phyloP scores from a whole-genome alignment of 1,284 basidiomycete genomes.

The Pascua guehoae region DNA sequence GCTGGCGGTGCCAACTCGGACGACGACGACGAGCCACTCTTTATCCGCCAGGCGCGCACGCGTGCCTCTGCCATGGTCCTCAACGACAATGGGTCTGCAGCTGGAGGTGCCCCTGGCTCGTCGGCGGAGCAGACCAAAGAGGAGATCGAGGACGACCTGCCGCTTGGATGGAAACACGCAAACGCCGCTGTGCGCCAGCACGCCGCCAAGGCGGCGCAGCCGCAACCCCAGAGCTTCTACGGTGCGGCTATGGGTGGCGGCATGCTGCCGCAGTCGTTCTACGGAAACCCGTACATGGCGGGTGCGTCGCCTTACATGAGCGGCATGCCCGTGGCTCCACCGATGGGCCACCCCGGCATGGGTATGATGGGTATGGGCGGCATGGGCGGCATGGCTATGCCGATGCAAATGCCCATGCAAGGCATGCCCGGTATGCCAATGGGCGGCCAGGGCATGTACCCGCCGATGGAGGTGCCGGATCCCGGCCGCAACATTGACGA shows the following conservation, averaged over 20 bases:
- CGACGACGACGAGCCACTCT: constrained; percentile 34
- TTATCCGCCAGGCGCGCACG: constrained; percentile 9
- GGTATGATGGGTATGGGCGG: constrained; percentile 13
- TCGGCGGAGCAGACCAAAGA: constrained; percentile 8
- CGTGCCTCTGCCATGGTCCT: background rate
- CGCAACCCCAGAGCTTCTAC: no score
- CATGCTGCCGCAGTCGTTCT: background rate
- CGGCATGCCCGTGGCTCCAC: no score
- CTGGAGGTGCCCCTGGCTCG: background rate
- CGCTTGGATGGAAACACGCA: constrained; percentile 38
- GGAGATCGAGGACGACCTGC: constrained; percentile 41
- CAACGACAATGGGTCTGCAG: background rate
- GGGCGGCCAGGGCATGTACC: constrained; percentile 1
- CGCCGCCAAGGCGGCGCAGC: background rate
- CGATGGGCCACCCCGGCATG: background rate
- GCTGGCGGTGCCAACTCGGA: constrained; percentile 17
- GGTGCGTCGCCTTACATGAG: no score
- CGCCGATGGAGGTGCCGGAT: constrained; percentile 10
- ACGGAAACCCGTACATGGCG: constrained; percentile 2
- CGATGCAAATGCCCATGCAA: constrained; percentile 7
- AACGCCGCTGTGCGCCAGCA: constrained; percentile 19
- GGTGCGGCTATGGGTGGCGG: background rate
- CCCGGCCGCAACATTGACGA: constrained; percentile 21
- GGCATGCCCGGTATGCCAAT: constrained; percentile 1
- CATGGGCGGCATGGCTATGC: constrained; percentile 6